These are phyloP conservation scores for Przewalskia tangutica DNA, from an alignment of 257 asterid genomes.

Conservation along the genomic window DNA sequence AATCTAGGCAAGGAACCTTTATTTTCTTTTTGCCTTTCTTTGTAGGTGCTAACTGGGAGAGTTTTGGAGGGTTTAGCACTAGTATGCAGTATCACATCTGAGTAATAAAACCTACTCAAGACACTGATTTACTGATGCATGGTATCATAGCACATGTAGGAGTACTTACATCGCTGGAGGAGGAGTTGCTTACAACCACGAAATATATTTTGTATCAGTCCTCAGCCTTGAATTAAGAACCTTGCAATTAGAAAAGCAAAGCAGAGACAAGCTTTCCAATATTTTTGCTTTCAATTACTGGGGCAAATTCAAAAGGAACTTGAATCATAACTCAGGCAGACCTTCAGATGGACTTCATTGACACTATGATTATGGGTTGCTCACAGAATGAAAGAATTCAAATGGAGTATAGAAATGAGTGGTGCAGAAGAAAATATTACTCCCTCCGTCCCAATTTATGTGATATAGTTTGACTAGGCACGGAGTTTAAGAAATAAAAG, in stretches of 20 bases:
- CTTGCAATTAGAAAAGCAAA: background rate
- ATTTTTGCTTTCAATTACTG: background rate
- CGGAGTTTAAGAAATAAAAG: too few relatives aligned
- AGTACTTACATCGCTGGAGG: background rate
- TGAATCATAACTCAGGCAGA: background rate
- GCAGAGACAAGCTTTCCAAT: background rate
- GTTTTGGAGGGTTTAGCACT: background rate
- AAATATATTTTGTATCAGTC: background rate
- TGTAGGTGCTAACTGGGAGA: background rate
- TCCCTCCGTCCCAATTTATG: too few relatives aligned
- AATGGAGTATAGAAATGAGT: background rate
- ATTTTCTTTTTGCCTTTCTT: background rate
- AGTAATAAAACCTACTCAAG: background rate
- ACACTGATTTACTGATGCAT: background rate
- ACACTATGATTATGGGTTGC: background rate
- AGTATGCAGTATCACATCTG: slow-evolving; percentile 1
- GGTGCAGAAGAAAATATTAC: background rate
- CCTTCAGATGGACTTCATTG: background rate
- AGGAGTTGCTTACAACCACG: background rate
- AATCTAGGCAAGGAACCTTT: background rate
- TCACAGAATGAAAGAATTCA: background rate
- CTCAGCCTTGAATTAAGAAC: background rate
- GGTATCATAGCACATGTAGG: background rate
- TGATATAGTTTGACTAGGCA: too few relatives aligned
- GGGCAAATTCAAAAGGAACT: background rate